Conservation (phyloP, 78 protist species). For the Dictyostelium brefeldianum region DNA sequence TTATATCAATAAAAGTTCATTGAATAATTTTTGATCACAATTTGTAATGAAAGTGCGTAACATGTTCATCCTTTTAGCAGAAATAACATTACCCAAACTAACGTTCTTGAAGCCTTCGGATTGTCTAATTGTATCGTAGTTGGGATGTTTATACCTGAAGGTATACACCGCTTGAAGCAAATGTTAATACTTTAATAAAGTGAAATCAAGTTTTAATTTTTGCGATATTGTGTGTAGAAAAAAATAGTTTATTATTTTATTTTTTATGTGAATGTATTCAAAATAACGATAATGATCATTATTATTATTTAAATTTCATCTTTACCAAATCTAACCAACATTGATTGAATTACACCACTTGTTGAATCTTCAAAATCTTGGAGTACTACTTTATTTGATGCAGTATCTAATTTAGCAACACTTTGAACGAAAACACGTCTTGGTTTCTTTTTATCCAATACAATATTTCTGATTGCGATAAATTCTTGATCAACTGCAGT, state of each 20-base stretch:
- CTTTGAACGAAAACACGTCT: slow-evolving; percentile 73
- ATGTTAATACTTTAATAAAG: slow-evolving; percentile 83
- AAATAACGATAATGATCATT: too few relatives aligned
- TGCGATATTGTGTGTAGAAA: too few relatives aligned
- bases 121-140: slow-evolving; percentile 86
- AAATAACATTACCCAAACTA: slow-evolving; percentile 84
- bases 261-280: too few relatives aligned
- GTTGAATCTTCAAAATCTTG: slow-evolving; percentile 19
- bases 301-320: slow-evolving; percentile 5
- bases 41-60: slow-evolving; percentile 65
- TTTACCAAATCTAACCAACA: slow-evolving; percentile 48
- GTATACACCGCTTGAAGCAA: slow-evolving; percentile 85
- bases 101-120: slow-evolving; percentile 92
- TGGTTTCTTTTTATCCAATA: slow-evolving; percentile 68
- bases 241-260: too few relatives aligned
- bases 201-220: slow-evolving; percentile 92
- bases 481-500: slow-evolving; percentile 6
- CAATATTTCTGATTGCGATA: slow-evolving; percentile 50
- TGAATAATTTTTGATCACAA: slow-evolving; percentile 69
- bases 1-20: too few relatives aligned
- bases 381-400: slow-evolving; percentile 23
- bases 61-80: slow-evolving; percentile 50
- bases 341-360: slow-evolving; percentile 51
- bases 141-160: slow-evolving; percentile 82
- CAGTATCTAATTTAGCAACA: slow-evolving; percentile 26